Evolutionary conservation across 192 early-diverging fungal species (phyloP).

Genomic region (Backusella tarrabulga): DNA sequence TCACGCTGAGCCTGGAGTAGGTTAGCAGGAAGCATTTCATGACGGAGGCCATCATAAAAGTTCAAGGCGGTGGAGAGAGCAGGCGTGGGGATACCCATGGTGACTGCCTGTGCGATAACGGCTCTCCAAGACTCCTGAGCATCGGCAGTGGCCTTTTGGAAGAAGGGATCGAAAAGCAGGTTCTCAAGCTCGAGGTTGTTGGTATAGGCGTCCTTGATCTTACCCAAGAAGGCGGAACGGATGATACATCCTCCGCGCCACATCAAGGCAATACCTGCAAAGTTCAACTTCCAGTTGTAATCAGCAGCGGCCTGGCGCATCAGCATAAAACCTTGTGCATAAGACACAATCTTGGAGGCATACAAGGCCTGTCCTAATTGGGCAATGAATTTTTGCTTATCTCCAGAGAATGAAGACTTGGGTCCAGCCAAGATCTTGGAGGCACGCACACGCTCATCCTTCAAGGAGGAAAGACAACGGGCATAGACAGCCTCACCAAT

Average conservation of each 20-base stretch:
- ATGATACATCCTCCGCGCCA: constrained; percentile 99
- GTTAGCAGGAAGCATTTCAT: constrained; percentile 89
- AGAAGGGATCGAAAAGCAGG: constrained; percentile 95
- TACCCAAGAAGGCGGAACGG: constrained; percentile 92
- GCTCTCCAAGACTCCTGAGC: constrained; percentile 87
- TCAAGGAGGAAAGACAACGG: constrained; percentile 94
- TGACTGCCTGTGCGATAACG: constrained; percentile 77
- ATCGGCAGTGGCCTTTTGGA: constrained; percentile 84
- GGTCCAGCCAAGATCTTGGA: constrained; percentile 85
- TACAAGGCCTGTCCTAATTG: constrained; percentile 93
- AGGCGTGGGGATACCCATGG: constrained; percentile 89
- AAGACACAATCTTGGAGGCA: constrained; percentile 98
- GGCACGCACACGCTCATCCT: constrained; percentile 92
- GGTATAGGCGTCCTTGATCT: constrained; percentile 95
- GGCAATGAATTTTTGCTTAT: constrained; percentile 86
- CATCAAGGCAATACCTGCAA: constrained; percentile 97
- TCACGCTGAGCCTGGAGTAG: constrained; percentile 97
- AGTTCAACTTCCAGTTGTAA: constrained; percentile 93
- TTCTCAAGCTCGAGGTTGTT: constrained; percentile 84
- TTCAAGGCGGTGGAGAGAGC: constrained; percentile 86
- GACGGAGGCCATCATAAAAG: constrained; percentile 98
- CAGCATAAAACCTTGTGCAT: constrained; percentile 99
- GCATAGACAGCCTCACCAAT: constrained; percentile 98
- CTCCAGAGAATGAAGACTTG: constrained; percentile 66
- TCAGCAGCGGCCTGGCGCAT: constrained; percentile 93